A percentile compares a stretch with the other conserved stretches of the same genome.
phyloP scores from a whole-genome alignment of 805 yeast genomes.

The Priceomyces haplophilus region DNA sequence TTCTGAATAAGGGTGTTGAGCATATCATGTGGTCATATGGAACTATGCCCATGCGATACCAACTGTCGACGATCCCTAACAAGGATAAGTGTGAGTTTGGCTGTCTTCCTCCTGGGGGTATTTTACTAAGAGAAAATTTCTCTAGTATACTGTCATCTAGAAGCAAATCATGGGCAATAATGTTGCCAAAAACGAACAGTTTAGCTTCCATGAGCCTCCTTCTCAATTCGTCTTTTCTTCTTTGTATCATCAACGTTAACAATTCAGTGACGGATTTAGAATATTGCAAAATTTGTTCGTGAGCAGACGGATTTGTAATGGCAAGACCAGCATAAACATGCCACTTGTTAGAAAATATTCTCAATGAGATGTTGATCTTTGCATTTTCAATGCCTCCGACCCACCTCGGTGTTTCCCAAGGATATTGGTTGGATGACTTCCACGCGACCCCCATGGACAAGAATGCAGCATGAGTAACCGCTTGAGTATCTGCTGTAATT shows the following conservation, averaged over 20 bases:
- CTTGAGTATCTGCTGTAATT: slow-evolving; percentile 97
- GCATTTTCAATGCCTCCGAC: slow-evolving; percentile 95
- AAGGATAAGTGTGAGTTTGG: slow-evolving; percentile 90
- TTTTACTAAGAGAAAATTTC: slow-evolving; percentile 71
- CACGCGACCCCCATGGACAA: slow-evolving; percentile 96
- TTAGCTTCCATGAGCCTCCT: slow-evolving; percentile 64
- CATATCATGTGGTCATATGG: slow-evolving; percentile 98
- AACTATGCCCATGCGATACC: slow-evolving; percentile 79
- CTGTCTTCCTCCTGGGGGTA: slow-evolving; percentile 61
- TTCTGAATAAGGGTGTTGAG: slow-evolving; percentile 88
- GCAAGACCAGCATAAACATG: slow-evolving; percentile 98
- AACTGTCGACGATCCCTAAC: slow-evolving; percentile 88
- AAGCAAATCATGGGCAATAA: slow-evolving; percentile 54
- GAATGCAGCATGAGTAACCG: slow-evolving; percentile 97
- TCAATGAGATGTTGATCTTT: slow-evolving; percentile 84
- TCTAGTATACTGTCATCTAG: slow-evolving; percentile 78
- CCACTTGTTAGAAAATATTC: slow-evolving; percentile 93
- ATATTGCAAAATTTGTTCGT: slow-evolving; percentile 84
- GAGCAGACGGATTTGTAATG: slow-evolving; percentile 93
- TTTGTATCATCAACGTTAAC: slow-evolving; percentile 77
- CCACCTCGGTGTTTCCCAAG: slow-evolving; percentile 88
- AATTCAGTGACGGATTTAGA: slow-evolving; percentile 80
- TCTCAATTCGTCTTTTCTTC: slow-evolving; percentile 54
- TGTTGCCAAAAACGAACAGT: slow-evolving; percentile 70
- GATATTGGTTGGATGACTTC: slow-evolving; percentile 78